Base-by-base conservation (phyloP, 495 filamentous ascomycete genomes). In the Daldinia loculata region DNA sequence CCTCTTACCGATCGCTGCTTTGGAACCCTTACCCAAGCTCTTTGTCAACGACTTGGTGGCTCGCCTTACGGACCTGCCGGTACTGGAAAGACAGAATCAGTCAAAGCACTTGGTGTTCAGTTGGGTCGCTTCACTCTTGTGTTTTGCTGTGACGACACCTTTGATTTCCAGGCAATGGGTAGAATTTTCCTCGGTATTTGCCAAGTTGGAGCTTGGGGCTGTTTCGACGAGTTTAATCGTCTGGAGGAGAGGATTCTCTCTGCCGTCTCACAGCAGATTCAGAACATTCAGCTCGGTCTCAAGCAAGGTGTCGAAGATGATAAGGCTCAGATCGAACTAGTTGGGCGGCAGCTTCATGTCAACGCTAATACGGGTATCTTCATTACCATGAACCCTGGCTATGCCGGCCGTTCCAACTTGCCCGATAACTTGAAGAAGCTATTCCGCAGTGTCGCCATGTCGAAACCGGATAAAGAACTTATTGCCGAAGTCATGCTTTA, bases 301-400 rank as follows among this genome's bases (percentile, higher is more conserved):
- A 92, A 92, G 76, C 92, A 92, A 76, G 89, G 89, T 29, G 89
- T 85, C 38, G 88, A 91, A 24, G 91, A 96, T 69, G 87, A 89
- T 3, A 92, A 92, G 74, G 82, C 93, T 7, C 89, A 97, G 74
- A 97, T 98, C 75, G 95, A 99, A 76, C 83, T 99, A 12, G 92
- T 97, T 45, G 94, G 96, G 50, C 89, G 96, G 63, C 91, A 93
- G 63, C 86, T 99, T 30, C 84, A 83, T 38, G 94, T 99, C 68
- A 94, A 97, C 75, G 84, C 86, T 52, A 95, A 97, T 75, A 98
- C 95, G 52, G 95, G 95, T 74, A 97, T 99, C 77, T 99, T 99
- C 84, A 98, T 99, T 80, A 99, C 95, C 34, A 99, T 99, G 95
- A 99, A 99, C 81, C 95, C 95, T 72, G 95, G 95, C 22, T 99